Evolutionary conservation across 805 yeast species (phyloP), one percentile per base, ranked within the genome.

Genomic region (Kuraishia piskuri): DNA sequence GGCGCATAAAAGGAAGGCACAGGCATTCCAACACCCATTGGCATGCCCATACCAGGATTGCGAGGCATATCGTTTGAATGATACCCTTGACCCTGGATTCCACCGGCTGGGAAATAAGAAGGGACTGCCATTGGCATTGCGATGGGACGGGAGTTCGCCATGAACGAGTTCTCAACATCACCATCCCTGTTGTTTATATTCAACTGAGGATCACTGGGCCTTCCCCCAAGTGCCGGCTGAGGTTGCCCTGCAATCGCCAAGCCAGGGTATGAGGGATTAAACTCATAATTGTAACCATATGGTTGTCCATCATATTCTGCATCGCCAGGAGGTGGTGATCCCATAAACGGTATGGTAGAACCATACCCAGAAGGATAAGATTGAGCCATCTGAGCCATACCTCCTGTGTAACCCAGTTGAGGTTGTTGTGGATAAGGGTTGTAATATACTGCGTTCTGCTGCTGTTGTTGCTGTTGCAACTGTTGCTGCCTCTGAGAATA

Each of bases 401-500:
- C 17, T 31, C 17, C 40, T 6, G 40, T 12, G 40, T 31, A 31
- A 31, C 40, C 40, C 40, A 31, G 3, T 31, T 31, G 40, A 5
- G 9, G 40, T 31, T 48, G 26, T 40, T 48, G 50, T 23, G 49
- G 25, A n/a, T 20, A n/a, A 8, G 40, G 40, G 19, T 19, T n/a
- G 20, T 48, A 48, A 22, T 47, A 40, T 9, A 46, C n/a, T 19
- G 26, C 48, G 22, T 49, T 26, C 24, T 46, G 48, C 45, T 53
- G 51, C 25, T 47, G 37, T 46, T 51, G 53, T 23, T 40, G 44
- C 22, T 12, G 40, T 26, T 37, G 48, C 22, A 22, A 50, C 36
- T 25, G 48, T 26, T 48, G 55, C 40, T n/a, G n/a, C n/a, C 47
- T 49, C 21, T 9, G 49, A 20, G 40, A 46, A 44, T 10, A 46